Evolutionary conservation across 768 basidiomycete species (phyloP).

Genomic region (Tulasnella sp.): DNA sequence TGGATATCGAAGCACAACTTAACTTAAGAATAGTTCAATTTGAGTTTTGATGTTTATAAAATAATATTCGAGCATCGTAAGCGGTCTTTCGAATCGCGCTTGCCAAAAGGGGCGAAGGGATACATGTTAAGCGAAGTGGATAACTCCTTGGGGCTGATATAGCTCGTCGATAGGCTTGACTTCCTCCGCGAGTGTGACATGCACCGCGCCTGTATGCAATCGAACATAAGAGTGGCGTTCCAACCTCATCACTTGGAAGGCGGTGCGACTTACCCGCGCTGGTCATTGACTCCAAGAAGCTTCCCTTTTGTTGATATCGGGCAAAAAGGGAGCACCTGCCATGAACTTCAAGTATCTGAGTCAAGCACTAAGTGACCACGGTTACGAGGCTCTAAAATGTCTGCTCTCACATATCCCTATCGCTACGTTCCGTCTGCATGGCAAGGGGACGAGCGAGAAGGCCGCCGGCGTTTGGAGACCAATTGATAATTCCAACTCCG

Average conservation of each 20-base stretch:
- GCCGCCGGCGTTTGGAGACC: conserved; percentile 27
- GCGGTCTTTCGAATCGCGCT: too few relatives aligned
- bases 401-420: not conserved
- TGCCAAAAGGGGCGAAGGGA: too few relatives aligned
- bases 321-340: not conserved
- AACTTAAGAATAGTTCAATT: too few relatives aligned
- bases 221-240: not conserved
- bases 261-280: conserved; percentile 36
- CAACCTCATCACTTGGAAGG: not conserved
- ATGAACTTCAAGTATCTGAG: not conserved
- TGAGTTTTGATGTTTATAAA: too few relatives aligned
- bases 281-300: conserved; percentile 39
- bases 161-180: conserved; percentile 30
- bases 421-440: not conserved
- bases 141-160: conserved; percentile 29
- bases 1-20: too few relatives aligned
- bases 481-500: conserved; percentile 28
- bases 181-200: conserved; percentile 29
- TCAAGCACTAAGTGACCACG: not conserved
- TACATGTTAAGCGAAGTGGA: too few relatives aligned
- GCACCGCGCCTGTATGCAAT: not conserved
- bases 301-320: not conserved
- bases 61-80: too few relatives aligned
- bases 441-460: conserved; percentile 21
- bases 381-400: too few relatives aligned